Base-by-base conservation (phyloP, 805 yeast species). In the Komagataella phaffii region DNA sequence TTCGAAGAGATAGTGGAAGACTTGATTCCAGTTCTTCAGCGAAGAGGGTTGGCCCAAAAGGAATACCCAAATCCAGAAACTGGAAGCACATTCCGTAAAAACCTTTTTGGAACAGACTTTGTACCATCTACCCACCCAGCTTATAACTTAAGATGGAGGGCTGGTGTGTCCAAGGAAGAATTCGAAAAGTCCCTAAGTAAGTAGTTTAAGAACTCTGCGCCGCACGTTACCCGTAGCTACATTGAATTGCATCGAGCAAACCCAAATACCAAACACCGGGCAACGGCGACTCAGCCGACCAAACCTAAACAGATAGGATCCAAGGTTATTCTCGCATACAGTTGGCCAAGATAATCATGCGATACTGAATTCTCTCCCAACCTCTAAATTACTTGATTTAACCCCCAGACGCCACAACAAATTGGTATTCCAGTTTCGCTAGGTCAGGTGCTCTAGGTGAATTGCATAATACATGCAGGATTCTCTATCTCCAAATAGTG, bases 1-100 rank as follows among this genome's bases (percentile, higher is more conserved):
- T 63, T 66, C 48, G 68, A 67, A 53, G 73, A 72, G 12, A 55
- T 71, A 46, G 69, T 69, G 23, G 65, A 70, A 7, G 55, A 54
- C 24, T 54, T 72, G 51, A 52, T 64, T 44, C 67, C 67, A 7
- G 66, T 56, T 47, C 56, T 64, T 47, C 57, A 58, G 53, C 50
- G 50, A 23, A 56, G 65, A 46, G 66, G 66, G 2, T 55, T 63
- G 44, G 61, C 56, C 7, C 61, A 65, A 64, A 57, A 62, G n/a
- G 66, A 64, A 49, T 64, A 64, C 49, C 40, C 40, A 1, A 30
- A 8, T 30, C 66, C 67, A 3, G 50, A 55, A 44, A 59, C 59
- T 17, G 54, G 58, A 12, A 54, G 60, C 17, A 58, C 64, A 12
- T 62, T 61, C 52, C 56, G 66, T 53, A 66, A 63, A 51, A 58